These are phyloP conservation scores for Fusarium siculi DNA, from an alignment of 2,329 filamentous ascomycete genomes.

Conservation along the genomic window DNA sequence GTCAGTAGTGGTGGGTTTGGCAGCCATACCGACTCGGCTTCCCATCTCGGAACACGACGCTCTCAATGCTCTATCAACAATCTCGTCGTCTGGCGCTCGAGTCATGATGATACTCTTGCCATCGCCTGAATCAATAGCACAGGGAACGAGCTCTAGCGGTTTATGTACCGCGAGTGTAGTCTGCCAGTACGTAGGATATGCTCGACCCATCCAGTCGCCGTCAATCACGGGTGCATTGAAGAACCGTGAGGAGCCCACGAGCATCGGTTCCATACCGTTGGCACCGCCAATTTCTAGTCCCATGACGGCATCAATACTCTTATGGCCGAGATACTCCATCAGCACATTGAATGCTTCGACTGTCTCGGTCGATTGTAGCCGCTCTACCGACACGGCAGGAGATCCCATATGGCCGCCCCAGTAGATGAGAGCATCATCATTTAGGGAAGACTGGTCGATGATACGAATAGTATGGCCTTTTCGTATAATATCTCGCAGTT, in stretches of 20 bases:
- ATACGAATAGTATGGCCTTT: neutral
- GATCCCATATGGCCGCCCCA: conserved; percentile 21
- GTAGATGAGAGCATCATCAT: neutral
- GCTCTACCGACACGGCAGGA: conserved; percentile 19
- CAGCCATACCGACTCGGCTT: neutral
- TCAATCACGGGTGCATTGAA: conserved; percentile 14
- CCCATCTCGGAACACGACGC: neutral
- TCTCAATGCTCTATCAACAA: neutral
- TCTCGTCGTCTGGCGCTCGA: neutral
- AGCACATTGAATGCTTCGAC: neutral
- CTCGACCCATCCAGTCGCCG: conserved; percentile 30
- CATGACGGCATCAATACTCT: conserved; percentile 8
- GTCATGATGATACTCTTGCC: conserved; percentile 12
- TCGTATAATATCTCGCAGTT: neutral
- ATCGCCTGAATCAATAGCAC: conserved; percentile 3
- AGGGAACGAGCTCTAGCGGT: neutral
- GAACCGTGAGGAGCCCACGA: neutral
- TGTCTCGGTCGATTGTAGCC: conserved; percentile 3
- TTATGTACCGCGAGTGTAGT: conserved; percentile 5
- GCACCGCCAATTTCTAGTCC: conserved; percentile 30
- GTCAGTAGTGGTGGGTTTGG: neutral
- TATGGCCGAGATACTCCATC: neutral
- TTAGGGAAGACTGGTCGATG: neutral
- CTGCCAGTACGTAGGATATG: conserved; percentile 29
- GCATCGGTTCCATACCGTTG: conserved; percentile 17